Evolutionary conservation across 192 early-diverging fungal genomes (phyloP).

Genomic region (Obelidium mucronatum): DNA sequence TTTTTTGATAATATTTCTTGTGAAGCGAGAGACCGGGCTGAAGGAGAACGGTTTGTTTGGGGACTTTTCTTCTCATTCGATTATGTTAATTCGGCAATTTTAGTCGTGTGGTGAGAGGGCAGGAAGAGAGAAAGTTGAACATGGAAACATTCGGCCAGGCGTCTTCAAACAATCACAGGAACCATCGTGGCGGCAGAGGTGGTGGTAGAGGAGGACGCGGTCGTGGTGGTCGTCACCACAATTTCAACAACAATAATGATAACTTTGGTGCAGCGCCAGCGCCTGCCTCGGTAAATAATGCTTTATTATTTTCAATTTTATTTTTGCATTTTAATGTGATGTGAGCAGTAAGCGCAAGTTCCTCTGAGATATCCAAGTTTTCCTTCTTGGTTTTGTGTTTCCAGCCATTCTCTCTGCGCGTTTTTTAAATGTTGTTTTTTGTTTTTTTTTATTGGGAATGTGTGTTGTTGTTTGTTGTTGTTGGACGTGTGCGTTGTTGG

Average conservation of each 20-base stretch:
- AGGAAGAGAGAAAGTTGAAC: constrained; percentile 90
- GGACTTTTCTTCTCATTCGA: constrained; percentile 3
- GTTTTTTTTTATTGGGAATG: too few species aligned
- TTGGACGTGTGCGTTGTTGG: neutral
- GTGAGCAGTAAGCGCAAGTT: constrained; percentile 19
- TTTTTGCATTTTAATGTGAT: neutral
- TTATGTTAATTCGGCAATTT: neutral
- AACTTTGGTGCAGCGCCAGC: neutral
- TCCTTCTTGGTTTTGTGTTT: neutral
- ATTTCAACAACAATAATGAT: constrained; percentile 21
- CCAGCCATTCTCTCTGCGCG: constrained; percentile 7
- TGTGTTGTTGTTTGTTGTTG: too few species aligned
- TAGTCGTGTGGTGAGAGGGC: constrained; percentile 74
- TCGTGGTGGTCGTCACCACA: constrained; percentile 26
- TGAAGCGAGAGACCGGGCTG: constrained; percentile 87
- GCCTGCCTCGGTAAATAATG: neutral
- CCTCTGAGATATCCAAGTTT: neutral
- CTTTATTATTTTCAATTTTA: neutral
- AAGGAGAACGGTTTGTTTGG: constrained; percentile 60
- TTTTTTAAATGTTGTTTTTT: neutral
- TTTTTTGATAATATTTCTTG: constrained; percentile 99
- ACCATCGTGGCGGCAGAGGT: constrained; percentile 34
- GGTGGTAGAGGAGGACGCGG: constrained; percentile 33
- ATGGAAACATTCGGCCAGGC: constrained; percentile 96
- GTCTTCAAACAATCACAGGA: constrained; percentile 33